phyloP scores from a whole-genome alignment of 2,329 filamentous ascomycete genomes.

The Cryphonectria nitschkei region DNA sequence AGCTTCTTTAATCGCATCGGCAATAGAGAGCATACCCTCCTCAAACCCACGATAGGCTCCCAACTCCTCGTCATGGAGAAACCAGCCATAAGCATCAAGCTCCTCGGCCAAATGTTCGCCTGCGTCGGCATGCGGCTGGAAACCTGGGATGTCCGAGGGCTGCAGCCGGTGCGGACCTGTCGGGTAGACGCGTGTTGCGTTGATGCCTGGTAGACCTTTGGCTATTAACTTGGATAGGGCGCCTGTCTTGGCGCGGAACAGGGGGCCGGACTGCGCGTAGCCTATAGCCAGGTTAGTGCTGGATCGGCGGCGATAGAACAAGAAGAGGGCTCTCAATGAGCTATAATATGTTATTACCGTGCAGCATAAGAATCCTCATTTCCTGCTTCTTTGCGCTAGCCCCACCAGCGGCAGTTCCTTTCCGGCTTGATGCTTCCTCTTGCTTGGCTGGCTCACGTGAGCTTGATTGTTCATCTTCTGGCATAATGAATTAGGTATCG shows the following conservation, averaged over 20 bases:
- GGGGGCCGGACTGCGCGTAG: conserved; percentile 23
- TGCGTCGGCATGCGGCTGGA: conserved; percentile 18
- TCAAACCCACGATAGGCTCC: conserved; percentile 60
- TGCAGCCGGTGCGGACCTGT: conserved; percentile 24
- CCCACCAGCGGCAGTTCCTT: background rate
- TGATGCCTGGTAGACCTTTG: conserved; percentile 23
- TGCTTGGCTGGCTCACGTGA: conserved; percentile 1
- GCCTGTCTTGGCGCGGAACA: conserved; percentile 24
- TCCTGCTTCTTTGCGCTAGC: conserved; percentile 19
- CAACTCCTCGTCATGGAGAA: conserved; percentile 23
- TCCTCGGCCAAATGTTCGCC: background rate
- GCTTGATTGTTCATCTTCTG: conserved; percentile 4
- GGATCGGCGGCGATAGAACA: background rate
- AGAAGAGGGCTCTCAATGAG: too few species aligned
- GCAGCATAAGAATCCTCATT: conserved; percentile 25
- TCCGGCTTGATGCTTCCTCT: conserved; percentile 10
- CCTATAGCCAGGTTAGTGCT: conserved; percentile 13
- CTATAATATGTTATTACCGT: conserved; percentile 7
- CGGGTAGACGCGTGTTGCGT: conserved; percentile 23
- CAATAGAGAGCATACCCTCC: conserved; percentile 54
- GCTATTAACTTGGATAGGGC: conserved; percentile 24
- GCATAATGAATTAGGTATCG: background rate
- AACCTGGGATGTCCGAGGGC: conserved; percentile 23
- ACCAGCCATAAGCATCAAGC: conserved; percentile 23
- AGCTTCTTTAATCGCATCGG: conserved; percentile 54